Evolutionary conservation across 1,284 basidiomycete genomes (phyloP).

Genomic region (Tilletiopsis washingtonensis): DNA sequence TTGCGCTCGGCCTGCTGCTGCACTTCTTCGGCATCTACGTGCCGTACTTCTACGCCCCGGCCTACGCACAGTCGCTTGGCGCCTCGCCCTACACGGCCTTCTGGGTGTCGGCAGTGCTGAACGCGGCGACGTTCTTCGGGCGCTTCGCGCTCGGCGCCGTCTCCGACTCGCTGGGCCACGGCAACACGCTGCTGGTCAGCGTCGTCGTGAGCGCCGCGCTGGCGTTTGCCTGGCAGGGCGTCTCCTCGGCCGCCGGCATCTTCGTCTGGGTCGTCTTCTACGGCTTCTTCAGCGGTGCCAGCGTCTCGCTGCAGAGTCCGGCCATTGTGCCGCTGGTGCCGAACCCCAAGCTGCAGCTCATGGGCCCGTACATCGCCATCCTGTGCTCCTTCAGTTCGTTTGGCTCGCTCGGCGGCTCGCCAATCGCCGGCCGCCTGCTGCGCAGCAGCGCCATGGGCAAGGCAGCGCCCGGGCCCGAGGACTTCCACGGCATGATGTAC

Average conservation of each 20-base stretch:
- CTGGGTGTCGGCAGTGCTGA: background rate
- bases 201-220: slow-evolving; percentile 5
- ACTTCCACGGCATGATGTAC: no score
- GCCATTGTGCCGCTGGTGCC: no score
- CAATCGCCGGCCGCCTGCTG: no score
- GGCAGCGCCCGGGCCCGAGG: no score
- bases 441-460: no score
- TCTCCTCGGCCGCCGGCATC: slow-evolving; percentile 21
- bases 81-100: background rate
- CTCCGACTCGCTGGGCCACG: background rate
- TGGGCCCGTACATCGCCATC: no score
- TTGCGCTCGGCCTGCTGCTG: slow-evolving; percentile 16
- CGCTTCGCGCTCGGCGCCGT: slow-evolving; percentile 7
- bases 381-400: no score
- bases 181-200: slow-evolving; percentile 15
- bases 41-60: background rate
- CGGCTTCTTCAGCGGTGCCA: background rate
- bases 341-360: no score
- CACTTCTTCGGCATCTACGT: background rate
- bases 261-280: slow-evolving; percentile 24
- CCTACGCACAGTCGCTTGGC: background rate
- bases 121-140: slow-evolving; percentile 6
- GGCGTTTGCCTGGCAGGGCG: slow-evolving; percentile 9
- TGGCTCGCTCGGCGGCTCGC: no score
- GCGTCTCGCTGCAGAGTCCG: background rate